Evolutionary conservation across 768 basidiomycete species (phyloP).

Genomic region (Paxillus rubicundulus): DNA sequence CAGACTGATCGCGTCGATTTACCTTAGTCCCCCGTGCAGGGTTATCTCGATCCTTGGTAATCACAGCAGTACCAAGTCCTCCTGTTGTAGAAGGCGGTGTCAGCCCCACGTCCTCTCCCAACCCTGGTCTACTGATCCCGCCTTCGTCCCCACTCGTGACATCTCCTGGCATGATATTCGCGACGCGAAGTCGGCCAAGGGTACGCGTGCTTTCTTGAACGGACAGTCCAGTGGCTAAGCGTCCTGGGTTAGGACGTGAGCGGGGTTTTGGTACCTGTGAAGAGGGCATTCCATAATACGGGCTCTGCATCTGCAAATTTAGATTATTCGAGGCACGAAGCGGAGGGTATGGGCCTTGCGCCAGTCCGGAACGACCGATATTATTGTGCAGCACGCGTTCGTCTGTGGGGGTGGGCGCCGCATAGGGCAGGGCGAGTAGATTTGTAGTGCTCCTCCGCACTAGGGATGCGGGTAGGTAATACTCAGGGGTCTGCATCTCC

Average conservation of each 20-base stretch:
- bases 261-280: conserved; percentile 1
- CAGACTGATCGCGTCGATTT: not conserved
- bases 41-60: conserved; percentile 11
- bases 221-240: conserved; percentile 14
- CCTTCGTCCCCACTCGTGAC: conserved; percentile 35
- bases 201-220: conserved; percentile 34
- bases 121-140: conserved; percentile 12
- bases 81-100: not conserved
- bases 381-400: conserved; percentile 6
- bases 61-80: not conserved
- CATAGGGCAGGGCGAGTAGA: conserved; percentile 19
- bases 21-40: not conserved
- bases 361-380: not conserved
- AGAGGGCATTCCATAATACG: conserved; percentile 1
- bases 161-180: conserved; percentile 50
- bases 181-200: conserved; percentile 46
- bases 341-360: not conserved
- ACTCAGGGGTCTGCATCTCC: conserved; percentile 20
- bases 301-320: conserved; percentile 5
- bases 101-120: not conserved
- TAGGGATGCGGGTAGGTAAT: conserved; percentile 24
- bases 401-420: conserved; percentile 4
- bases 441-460: conserved; percentile 15
- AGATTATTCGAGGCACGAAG: not conserved
- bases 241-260: conserved; percentile 15